Evolutionary conservation across 805 yeast species (phyloP).

Genomic region (Pichia insulana): DNA sequence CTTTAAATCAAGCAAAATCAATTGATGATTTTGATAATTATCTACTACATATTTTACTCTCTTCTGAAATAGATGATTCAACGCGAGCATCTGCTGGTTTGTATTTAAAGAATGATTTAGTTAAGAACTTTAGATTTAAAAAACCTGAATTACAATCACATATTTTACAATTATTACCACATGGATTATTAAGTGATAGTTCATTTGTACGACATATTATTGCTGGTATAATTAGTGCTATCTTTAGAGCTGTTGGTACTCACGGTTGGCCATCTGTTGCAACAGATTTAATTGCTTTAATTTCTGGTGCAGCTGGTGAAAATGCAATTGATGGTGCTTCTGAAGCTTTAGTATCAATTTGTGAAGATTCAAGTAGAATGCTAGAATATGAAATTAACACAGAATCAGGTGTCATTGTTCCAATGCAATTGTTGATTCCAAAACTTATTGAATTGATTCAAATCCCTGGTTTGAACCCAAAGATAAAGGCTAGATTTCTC

Average conservation of each 20-base stretch:
- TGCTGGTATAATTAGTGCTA: constrained; percentile 80
- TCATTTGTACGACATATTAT: constrained; percentile 76
- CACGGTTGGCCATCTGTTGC: constrained; percentile 66
- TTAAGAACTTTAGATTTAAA: constrained; percentile 29
- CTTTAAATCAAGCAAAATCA: constrained; percentile 56
- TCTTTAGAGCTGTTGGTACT: constrained; percentile 61
- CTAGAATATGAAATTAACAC: constrained; percentile 62
- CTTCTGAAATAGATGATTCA: constrained; percentile 39
- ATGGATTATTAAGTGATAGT: constrained; percentile 44
- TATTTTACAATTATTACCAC: constrained; percentile 29
- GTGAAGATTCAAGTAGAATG: constrained; percentile 72
- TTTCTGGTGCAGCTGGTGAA: constrained; percentile 37
- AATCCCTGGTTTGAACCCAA: constrained; percentile 37
- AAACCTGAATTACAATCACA: constrained; percentile 26
- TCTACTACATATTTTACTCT: constrained; percentile 60
- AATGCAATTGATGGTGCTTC: constrained; percentile 64
- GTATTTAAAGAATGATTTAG: constrained; percentile 68
- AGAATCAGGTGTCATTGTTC: constrained; percentile 33
- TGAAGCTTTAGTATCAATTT: constrained; percentile 74
- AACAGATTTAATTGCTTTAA: constrained; percentile 57
- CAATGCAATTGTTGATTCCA: constrained; percentile 60
- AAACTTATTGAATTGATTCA: constrained; percentile 46
- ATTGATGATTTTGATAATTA: constrained; percentile 81
- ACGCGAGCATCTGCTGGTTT: constrained; percentile 86
- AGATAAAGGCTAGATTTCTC: constrained; percentile 54